Evolutionary conservation across 2,329 filamentous ascomycete species (phyloP).

Genomic region (Onygenales sp.): DNA sequence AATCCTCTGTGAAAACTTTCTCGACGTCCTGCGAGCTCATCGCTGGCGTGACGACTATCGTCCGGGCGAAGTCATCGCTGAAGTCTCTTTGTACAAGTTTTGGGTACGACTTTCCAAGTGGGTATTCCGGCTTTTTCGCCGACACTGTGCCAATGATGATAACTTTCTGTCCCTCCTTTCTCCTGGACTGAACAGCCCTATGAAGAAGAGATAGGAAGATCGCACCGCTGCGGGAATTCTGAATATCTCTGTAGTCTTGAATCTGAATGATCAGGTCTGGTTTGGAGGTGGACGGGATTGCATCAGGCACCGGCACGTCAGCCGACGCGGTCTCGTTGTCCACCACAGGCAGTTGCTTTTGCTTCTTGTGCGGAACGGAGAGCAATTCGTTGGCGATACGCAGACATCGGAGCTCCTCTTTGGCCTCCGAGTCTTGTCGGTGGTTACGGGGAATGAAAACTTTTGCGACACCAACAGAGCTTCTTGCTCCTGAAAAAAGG

Average conservation of each 20-base stretch:
- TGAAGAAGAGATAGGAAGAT: slow-evolving; percentile 62
- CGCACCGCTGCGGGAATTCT: slow-evolving; percentile 57
- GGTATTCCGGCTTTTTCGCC: slow-evolving; percentile 42
- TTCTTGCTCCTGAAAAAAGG: slow-evolving; percentile 8
- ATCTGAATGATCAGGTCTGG: slow-evolving; percentile 62
- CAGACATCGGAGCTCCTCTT: slow-evolving; percentile 23
- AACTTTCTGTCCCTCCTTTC: slow-evolving; percentile 61
- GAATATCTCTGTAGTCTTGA: slow-evolving; percentile 71
- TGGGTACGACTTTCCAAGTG: slow-evolving; percentile 35
- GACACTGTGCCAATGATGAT: slow-evolving; percentile 72
- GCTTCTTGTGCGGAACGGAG: slow-evolving; percentile 14
- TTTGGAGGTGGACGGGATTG: slow-evolving; percentile 11
- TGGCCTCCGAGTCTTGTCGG: slow-evolving; percentile 7
- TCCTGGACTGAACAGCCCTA: slow-evolving; percentile 59
- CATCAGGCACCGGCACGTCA: slow-evolving; percentile 8
- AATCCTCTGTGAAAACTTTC: slow-evolving; percentile 38
- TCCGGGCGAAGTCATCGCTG: slow-evolving; percentile 41
- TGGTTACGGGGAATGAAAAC: slow-evolving; percentile 7
- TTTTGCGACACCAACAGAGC: slow-evolving; percentile 10
- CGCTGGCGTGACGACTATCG: slow-evolving; percentile 45
- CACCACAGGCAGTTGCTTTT: background rate
- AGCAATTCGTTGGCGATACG: slow-evolving; percentile 28
- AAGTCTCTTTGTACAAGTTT: slow-evolving; percentile 36
- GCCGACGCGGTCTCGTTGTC: slow-evolving; percentile 2
- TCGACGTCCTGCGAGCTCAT: slow-evolving; percentile 29